Conservation (phyloP, 768 basidiomycete genomes). For the Inosperma sp. region DNA sequence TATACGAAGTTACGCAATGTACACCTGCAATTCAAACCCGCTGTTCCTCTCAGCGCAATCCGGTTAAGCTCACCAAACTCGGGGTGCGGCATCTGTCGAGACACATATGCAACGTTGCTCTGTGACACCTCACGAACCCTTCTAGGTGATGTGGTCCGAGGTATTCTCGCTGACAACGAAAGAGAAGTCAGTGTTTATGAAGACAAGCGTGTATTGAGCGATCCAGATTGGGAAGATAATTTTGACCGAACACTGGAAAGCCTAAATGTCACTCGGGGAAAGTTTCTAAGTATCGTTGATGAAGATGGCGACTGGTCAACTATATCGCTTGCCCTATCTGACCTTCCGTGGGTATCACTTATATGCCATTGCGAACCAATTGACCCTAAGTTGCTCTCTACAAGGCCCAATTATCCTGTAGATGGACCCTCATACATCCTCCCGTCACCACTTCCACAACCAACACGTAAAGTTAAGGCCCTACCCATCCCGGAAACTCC, state of each 20-base stretch:
- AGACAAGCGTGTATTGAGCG: conserved; percentile 79
- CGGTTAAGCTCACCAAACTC: conserved; percentile 66
- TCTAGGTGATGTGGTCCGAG: conserved; percentile 68
- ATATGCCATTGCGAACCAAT: conserved; percentile 1
- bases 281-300: conserved; percentile 84
- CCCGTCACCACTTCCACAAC: conserved; percentile 59
- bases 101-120: conserved; percentile 68
- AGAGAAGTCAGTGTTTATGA: conserved; percentile 80
- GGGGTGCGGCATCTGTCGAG: conserved; percentile 79
- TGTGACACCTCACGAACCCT: conserved; percentile 70
- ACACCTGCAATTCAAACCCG: conserved; percentile 72
- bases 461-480: conserved; percentile 41
- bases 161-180: conserved; percentile 55
- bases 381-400: neutral
- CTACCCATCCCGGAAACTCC: conserved; percentile 40
- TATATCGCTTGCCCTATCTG: conserved; percentile 63
- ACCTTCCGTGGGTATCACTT: conserved; percentile 60
- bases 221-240: conserved; percentile 95
- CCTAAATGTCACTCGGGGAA: conserved; percentile 73
- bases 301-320: conserved; percentile 77
- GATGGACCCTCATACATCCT: conserved; percentile 56
- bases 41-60: conserved; percentile 72
- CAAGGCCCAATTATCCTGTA: conserved; percentile 52
- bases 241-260: conserved; percentile 74
- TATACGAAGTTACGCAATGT: conserved; percentile 65